phyloP scores from a whole-genome alignment of 495 filamentous ascomycete genomes.

The Letharia lupina region DNA sequence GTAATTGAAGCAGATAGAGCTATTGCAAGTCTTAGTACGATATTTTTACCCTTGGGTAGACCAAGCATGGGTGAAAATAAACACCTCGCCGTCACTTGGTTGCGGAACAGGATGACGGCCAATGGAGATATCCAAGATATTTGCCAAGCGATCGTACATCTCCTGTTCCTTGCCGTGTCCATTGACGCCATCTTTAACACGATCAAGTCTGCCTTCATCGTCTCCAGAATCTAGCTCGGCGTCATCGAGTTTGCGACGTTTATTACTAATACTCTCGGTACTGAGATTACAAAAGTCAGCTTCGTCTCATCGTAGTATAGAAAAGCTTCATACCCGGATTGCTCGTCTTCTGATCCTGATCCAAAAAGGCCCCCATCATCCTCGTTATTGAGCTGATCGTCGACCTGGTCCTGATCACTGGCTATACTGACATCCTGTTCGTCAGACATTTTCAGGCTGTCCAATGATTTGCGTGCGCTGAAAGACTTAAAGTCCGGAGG shows the following conservation, averaged over 20 bases:
- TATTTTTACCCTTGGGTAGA: neutral
- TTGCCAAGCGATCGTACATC: constrained; percentile 43
- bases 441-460: constrained; percentile 9
- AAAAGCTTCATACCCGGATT: constrained; percentile 12
- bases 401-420: constrained; percentile 35
- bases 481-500: neutral
- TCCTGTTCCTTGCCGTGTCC: constrained; percentile 38
- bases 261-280: constrained; percentile 21
- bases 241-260: constrained; percentile 54
- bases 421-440: constrained; percentile 8
- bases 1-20: constrained; percentile 72
- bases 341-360: constrained; percentile 33
- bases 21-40: constrained; percentile 29
- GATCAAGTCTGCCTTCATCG: constrained; percentile 52
- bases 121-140: constrained; percentile 51
- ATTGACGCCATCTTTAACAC: constrained; percentile 39
- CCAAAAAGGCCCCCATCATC: constrained; percentile 62
- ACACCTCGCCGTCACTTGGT: constrained; percentile 58
- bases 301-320: neutral
- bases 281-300: constrained; percentile 18
- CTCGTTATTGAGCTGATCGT: constrained; percentile 43
- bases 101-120: constrained; percentile 61
- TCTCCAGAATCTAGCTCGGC: constrained; percentile 75
- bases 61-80: constrained; percentile 2
- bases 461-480: neutral